These are phyloP conservation scores for Dillenia turbinata DNA, from an alignment of 164 flowering plant species.

Conservation along the genomic window DNA sequence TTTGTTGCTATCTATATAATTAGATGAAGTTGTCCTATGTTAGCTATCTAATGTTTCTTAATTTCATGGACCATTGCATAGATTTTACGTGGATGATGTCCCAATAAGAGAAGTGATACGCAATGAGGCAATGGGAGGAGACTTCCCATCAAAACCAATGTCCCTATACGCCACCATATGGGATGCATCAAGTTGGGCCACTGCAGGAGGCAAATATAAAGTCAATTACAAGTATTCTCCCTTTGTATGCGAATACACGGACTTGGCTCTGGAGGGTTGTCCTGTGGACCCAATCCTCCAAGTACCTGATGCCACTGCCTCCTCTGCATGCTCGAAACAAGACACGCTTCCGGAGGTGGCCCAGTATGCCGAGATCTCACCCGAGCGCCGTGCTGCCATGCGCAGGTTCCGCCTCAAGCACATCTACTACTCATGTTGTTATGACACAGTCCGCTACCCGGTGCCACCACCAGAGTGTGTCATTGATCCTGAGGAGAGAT, in stretches of 20 bases:
- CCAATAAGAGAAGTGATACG: slow-evolving; percentile 75
- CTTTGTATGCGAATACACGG: slow-evolving; percentile 61
- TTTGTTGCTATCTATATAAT: background rate
- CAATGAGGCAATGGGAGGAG: slow-evolving; percentile 66
- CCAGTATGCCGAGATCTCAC: slow-evolving; percentile 42
- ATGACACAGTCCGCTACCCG: slow-evolving; percentile 67
- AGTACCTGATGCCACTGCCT: slow-evolving; percentile 5
- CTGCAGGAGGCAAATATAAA: slow-evolving; percentile 71
- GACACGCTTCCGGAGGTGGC: slow-evolving; percentile 18
- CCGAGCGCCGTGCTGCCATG: slow-evolving; percentile 46
- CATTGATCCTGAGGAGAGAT: slow-evolving; percentile 40
- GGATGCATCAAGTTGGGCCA: slow-evolving; percentile 96
- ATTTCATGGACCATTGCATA: slow-evolving; percentile 14
- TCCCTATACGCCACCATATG: slow-evolving; percentile 87
- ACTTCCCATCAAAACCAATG: slow-evolving; percentile 95
- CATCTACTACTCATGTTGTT: slow-evolving; percentile 89
- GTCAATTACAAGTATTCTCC: slow-evolving; percentile 74
- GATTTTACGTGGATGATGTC: slow-evolving; percentile 82
- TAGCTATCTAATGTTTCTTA: background rate
- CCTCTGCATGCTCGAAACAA: slow-evolving; percentile 20
- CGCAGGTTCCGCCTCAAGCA: slow-evolving; percentile 47
- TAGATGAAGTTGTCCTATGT: background rate
- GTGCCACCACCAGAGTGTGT: slow-evolving; percentile 80
- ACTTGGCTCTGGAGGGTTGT: slow-evolving; percentile 71
- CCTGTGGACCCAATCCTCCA: slow-evolving; percentile 50